Base-by-base conservation (phyloP, 371 early-diverging fungal genomes). In the Chytridiales sp. region DNA sequence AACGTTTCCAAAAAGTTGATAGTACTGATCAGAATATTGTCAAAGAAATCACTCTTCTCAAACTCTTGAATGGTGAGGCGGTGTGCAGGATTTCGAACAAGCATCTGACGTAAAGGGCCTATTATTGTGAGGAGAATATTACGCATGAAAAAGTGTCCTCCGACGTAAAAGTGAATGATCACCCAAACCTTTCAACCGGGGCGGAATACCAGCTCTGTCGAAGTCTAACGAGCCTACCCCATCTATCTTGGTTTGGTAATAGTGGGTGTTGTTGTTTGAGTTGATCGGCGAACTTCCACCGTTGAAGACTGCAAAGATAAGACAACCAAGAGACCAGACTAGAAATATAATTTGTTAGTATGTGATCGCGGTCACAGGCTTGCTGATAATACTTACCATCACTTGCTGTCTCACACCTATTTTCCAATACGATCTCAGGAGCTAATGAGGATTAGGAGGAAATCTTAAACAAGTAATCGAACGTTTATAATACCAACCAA, bases 311-410 rank as follows among this genome's bases (percentile, higher is more conserved):
- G 92, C 78, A 51, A 83, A 86, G 1, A 88, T 87, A 24, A 93
- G 61, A 63, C 92, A 93, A 0, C 89, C 94, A 9, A 93, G 75
- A 3, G 91, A 78, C 67, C 90, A 93, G 74, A 89, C 81, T 66
- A 1, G 15, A 46, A 40, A 54, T 4, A 29, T 30, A 4, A n/a
- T 22, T 53, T 15, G 31, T 15, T 30, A 56, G 19, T 9, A 8
- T 55, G 58, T 57, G 5, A 15, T 27, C 19, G 22, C 19, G 6
- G 55, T 41, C 47, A 17, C 15, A n/a, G n/a, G n/a, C n/a, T n/a
- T n/a, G n/a, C n/a, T 35, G 24, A 9, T 11, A 35, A 42, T 21
- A 34, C 59, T 58, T 53, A 68, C 68, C 13, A 58, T 93, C 93
- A 54, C 86, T 85, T 22, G 84, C 77, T 13, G 81, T 71, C 0